These are phyloP conservation scores for Mycena filopes DNA, from an alignment of 768 basidiomycete genomes.

Conservation along the genomic window DNA sequence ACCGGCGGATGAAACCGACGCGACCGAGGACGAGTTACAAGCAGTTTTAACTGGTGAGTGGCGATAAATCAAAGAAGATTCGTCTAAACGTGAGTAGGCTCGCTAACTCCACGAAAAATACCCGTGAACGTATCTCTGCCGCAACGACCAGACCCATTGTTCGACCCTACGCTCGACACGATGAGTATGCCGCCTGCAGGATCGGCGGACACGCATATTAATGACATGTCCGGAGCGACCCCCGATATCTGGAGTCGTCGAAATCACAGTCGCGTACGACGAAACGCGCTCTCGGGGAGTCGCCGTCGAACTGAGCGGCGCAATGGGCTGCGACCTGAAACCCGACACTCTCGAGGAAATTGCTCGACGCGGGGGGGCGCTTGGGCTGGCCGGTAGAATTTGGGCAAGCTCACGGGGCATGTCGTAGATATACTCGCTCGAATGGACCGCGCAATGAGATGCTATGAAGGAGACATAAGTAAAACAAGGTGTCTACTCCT, in stretches of 20 bases:
- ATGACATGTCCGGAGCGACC: conserved; percentile 75
- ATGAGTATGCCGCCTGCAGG: conserved; percentile 48
- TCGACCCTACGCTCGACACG: conserved; percentile 53
- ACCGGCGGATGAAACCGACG: conserved; percentile 45
- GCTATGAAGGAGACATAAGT: conserved; percentile 38
- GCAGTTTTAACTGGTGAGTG: conserved; percentile 70
- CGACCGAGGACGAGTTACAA: conserved; percentile 66
- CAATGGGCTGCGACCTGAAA: conserved; percentile 66
- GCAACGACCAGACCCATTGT: conserved; percentile 51
- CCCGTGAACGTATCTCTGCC: conserved; percentile 80
- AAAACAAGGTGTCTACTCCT: conserved; percentile 68
- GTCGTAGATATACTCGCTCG: conserved; percentile 14
- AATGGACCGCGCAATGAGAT: conserved; percentile 22
- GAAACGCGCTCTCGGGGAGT: conserved; percentile 64
- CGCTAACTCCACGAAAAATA: conserved; percentile 65
- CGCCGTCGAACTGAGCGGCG: conserved; percentile 66
- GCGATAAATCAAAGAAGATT: neutral
- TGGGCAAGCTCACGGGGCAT: conserved; percentile 57
- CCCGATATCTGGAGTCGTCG: conserved; percentile 71
- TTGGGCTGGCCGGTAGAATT: conserved; percentile 75
- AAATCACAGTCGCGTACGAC: conserved; percentile 73
- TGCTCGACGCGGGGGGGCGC: conserved; percentile 75
- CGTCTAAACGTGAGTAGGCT: conserved; percentile 50
- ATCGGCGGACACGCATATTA: conserved; percentile 63
- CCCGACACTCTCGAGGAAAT: conserved; percentile 72